These are phyloP conservation scores for Plasmodium cynomolgi DNA, from an alignment of 169 alveolate genomes.

Conservation along the genomic window DNA sequence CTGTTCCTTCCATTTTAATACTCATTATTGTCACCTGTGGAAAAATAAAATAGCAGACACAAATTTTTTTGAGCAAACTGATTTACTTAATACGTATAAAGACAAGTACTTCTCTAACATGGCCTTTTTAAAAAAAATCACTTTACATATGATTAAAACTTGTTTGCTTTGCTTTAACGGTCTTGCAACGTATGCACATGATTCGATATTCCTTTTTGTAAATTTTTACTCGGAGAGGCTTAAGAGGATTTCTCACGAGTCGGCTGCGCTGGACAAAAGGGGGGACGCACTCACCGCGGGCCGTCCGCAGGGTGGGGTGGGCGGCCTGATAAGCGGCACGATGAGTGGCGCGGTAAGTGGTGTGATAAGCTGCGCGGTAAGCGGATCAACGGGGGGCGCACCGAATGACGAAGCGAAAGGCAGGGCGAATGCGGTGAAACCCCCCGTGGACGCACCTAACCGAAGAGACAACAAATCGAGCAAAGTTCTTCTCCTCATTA, in stretches of 20 bases:
- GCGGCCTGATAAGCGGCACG: too few species aligned
- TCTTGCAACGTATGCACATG: slow-evolving; percentile 63
- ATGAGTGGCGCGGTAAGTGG: too few species aligned
- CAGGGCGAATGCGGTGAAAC: not conserved
- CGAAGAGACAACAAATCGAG: not conserved
- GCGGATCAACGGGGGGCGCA: not conserved
- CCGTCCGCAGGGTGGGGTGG: not conserved
- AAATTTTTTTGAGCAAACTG: slow-evolving; percentile 9
- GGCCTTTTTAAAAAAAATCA: slow-evolving; percentile 59
- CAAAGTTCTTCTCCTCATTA: not conserved
- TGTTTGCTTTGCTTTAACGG: slow-evolving; percentile 52
- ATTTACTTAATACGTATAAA: slow-evolving; percentile 14
- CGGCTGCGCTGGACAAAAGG: not conserved
- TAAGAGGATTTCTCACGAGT: slow-evolving; percentile 24
- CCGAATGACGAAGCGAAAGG: not conserved
- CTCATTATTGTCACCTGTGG: slow-evolving; percentile 16
- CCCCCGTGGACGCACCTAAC: not conserved
- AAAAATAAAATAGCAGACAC: slow-evolving; percentile 16
- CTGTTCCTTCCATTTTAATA: slow-evolving; percentile 46
- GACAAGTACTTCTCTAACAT: slow-evolving; percentile 40
- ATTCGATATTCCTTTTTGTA: slow-evolving; percentile 55
- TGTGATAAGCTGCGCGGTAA: too few species aligned
- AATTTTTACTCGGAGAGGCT: slow-evolving; percentile 55
- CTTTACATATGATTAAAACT: slow-evolving; percentile 37
- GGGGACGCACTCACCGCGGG: not conserved